These are phyloP conservation scores for Trichoderma erinaceum DNA, from an alignment of 495 filamentous ascomycete species.

Conservation along the genomic window DNA sequence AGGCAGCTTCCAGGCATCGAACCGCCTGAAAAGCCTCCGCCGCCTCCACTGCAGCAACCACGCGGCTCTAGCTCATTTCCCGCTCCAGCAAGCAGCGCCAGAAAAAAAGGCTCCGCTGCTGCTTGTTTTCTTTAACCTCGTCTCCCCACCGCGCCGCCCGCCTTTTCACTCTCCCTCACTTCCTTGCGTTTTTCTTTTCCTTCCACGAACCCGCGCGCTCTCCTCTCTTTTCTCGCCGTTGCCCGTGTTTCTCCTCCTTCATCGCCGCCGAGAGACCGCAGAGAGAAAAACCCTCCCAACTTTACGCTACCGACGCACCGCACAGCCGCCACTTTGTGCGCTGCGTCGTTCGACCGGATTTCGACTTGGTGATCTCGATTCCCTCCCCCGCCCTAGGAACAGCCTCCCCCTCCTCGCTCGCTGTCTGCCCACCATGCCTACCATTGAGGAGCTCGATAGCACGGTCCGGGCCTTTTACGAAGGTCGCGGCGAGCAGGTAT, in stretches of 20 bases:
- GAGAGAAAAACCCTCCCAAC: neutral
- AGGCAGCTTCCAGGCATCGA: neutral
- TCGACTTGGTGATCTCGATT: conserved; percentile 19
- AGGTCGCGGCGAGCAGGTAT: conserved; percentile 83
- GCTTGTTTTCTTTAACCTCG: conserved; percentile 4
- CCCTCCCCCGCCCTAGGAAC: conserved; percentile 1
- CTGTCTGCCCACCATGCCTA: conserved; percentile 40
- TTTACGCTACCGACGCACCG: conserved; percentile 4
- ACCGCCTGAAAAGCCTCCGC: neutral
- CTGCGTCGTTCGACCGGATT: conserved; percentile 18
- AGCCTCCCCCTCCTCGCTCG: conserved; percentile 13
- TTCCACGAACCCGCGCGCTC: conserved; percentile 3
- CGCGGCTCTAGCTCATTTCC: neutral
- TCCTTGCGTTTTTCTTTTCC: conserved; percentile 14
- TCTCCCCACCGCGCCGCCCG: conserved; percentile 13
- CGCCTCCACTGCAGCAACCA: neutral
- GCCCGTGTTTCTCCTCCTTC: neutral
- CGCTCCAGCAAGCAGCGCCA: neutral
- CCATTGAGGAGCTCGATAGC: conserved; percentile 88
- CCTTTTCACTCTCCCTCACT: conserved; percentile 15
- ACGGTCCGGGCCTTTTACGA: conserved; percentile 96
- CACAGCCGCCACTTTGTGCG: conserved; percentile 13
- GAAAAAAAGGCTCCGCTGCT: neutral
- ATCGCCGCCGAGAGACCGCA: neutral
- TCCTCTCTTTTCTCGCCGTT: neutral